Evolutionary conservation across 176 grass and related monocot genomes (phyloP).

Genomic region (Poa annua): DNA sequence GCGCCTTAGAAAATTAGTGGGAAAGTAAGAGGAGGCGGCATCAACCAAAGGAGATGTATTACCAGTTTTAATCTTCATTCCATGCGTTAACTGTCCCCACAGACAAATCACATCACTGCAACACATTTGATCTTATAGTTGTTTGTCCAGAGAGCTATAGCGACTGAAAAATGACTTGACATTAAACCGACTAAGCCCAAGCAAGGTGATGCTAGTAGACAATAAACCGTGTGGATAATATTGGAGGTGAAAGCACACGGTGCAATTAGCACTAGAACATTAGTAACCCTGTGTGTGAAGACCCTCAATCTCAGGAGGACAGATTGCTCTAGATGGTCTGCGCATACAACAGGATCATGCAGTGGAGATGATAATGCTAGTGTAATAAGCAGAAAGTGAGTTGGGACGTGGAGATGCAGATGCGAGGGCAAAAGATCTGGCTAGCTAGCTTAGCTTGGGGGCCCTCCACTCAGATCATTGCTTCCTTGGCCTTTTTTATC

Average conservation of each 20-base stretch:
- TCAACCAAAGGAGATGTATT: background rate
- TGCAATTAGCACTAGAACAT: background rate
- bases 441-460: conserved; percentile 3
- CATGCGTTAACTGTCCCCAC: conserved; percentile 15
- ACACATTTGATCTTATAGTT: background rate
- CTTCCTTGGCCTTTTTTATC: conserved; percentile 44
- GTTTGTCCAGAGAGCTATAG: conserved; percentile 11
- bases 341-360: conserved; percentile 43
- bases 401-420: conserved; percentile 12
- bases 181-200: background rate
- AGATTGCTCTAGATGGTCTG: background rate
- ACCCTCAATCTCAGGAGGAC: background rate
- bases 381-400: conserved; percentile 12
- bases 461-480: conserved; percentile 46
- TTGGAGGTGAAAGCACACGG: background rate
- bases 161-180: background rate
- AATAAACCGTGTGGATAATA: background rate
- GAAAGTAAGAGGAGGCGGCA: conserved; percentile 38
- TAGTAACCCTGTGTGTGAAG: background rate
- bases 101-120: background rate
- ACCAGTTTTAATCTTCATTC: background rate
- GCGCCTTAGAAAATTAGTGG: conserved; percentile 25
- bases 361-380: conserved; percentile 13
- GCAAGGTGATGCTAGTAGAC: background rate
- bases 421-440: conserved; percentile 11